Percentiles rank a stretch among this genome's conserved stretches.
Evolutionary conservation across 352 stramenopile species (phyloP).

Genomic region (Discostella stelligera): DNA sequence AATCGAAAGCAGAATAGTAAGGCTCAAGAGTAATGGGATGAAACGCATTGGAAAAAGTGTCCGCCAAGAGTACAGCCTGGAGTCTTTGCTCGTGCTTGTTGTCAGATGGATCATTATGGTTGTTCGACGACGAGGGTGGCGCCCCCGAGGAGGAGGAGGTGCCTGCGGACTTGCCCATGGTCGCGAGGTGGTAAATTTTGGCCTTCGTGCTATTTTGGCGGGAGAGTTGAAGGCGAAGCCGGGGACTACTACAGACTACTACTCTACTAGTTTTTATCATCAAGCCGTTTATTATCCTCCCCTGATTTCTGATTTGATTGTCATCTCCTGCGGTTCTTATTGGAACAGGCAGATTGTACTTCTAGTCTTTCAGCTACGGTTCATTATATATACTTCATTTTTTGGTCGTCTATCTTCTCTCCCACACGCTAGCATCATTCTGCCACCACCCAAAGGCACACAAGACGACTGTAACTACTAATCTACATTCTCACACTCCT

Average conservation of each 20-base stretch:
- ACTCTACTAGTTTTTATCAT: too few relatives aligned
- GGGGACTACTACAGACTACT: too few relatives aligned
- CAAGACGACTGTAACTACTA: neutral
- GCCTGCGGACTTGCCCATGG: conserved; percentile 35
- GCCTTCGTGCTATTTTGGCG: too few relatives aligned
- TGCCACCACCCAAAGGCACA: too few relatives aligned
- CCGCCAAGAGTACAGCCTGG: conserved; percentile 95
- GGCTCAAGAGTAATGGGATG: conserved; percentile 75
- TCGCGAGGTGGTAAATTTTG: neutral
- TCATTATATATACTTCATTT: too few relatives aligned
- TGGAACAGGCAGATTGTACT: too few relatives aligned
- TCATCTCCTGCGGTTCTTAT: too few relatives aligned
- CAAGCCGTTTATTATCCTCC: too few relatives aligned
- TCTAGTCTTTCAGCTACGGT: too few relatives aligned
- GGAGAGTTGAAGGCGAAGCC: too few relatives aligned
- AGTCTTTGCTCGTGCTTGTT: conserved; percentile 87
- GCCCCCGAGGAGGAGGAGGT: conserved; percentile 1
- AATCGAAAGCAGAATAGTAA: neutral
- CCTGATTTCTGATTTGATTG: too few relatives aligned
- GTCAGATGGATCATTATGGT: conserved; percentile 32
- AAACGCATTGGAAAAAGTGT: conserved; percentile 93
- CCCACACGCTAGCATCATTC: neutral
- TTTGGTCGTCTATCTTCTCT: too few relatives aligned
- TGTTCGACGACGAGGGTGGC: neutral
- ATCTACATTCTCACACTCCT: neutral